Conservation (phyloP, 163 green algal genomes). For the Coccomyxa subellipsoidea region DNA sequence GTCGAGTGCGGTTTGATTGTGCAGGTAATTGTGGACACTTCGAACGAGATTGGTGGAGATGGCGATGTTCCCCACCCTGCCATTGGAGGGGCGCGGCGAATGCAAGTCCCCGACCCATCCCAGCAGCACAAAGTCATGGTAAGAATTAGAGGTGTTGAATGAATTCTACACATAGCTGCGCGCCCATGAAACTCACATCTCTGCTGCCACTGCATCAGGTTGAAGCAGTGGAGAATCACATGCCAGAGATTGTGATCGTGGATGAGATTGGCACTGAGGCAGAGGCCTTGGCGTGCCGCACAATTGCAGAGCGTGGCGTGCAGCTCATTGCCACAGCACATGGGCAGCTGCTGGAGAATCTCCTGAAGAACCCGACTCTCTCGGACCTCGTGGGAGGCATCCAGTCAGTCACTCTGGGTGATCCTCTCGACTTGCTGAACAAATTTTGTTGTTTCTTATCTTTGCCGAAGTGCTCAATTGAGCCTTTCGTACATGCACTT, state of each 20-base stretch:
- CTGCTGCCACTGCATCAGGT: not conserved
- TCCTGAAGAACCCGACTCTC: conserved; percentile 97
- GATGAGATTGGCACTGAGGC: conserved; percentile 95
- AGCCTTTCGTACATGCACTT: not conserved
- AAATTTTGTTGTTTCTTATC: too few relatives aligned
- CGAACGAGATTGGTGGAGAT: conserved; percentile 97
- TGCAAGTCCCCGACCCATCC: conserved; percentile 89
- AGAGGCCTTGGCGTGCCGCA: conserved; percentile 87
- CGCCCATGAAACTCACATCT: too few relatives aligned
- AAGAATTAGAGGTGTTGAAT: too few relatives aligned
- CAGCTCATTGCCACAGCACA: conserved; percentile 89
- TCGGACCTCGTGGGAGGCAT: conserved; percentile 86
- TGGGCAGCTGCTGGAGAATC: conserved; percentile 89
- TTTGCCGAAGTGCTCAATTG: too few relatives aligned
- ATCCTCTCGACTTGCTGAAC: not conserved
- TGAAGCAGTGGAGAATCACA: conserved; percentile 90
- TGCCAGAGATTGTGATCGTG: conserved; percentile 77
- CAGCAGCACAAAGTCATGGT: conserved; percentile 90
- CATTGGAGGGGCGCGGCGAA: conserved; percentile 89
- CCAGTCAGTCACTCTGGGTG: conserved; percentile 82
- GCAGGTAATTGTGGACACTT: conserved; percentile 78
- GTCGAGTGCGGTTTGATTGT: not conserved
- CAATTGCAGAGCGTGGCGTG: conserved; percentile 92
- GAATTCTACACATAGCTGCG: too few relatives aligned
- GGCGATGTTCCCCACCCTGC: conserved; percentile 87